Evolutionary conservation across 306 rosid species (phyloP), one percentile per base, ranked within the genome.

Genomic region (Trichosanthes truncata): DNA sequence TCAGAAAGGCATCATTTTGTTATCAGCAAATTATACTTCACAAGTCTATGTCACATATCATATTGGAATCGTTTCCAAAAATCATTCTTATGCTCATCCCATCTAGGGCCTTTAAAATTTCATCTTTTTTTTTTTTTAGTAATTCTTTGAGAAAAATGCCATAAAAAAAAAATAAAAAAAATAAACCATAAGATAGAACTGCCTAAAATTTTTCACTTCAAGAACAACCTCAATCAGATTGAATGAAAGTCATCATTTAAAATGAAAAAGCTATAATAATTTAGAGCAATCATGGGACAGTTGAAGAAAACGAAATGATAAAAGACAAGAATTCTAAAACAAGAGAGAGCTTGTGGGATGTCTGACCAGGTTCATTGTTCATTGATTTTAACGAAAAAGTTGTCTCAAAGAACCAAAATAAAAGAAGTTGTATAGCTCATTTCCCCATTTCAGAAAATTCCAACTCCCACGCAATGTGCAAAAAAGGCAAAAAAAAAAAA

Each of bases 401-500:
- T 43, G 40, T 72, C 52, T 45, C 20, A 13, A 72, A 72, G 77
- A 45, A 45, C 53, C 49, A 40, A 66, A 66, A 20, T 20, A 41
- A 38, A 66, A 25, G 15, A 12, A 36, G 13, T 20, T 63, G 21
- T 9, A 66, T 46, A 69, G 41, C 57, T 46, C 77, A 72, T 72
- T 46, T 14, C 57, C 57, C 77, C 77, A 72, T 43, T 72, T 46
- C 57, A 72, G 77, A 72, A 72, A 72, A 72, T 72, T 72, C 38
- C 40, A 72, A 43, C n/a, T 43, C 13, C 40, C 77, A 72, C 77
- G 77, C 59, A 72, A 72, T 72, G 59, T 72, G 21, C 77, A 45
- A 72, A 72, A 72, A 72, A 12, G n/a, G 41, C 9, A 72, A 15
- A 3, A 46, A 72, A 46, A 36, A 36, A 36, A 1, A 67, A 67